Evolutionary conservation across 2,329 filamentous ascomycete species (phyloP), one percentile per base, ranked within the genome.

Genomic region (Laburnicola sp.): DNA sequence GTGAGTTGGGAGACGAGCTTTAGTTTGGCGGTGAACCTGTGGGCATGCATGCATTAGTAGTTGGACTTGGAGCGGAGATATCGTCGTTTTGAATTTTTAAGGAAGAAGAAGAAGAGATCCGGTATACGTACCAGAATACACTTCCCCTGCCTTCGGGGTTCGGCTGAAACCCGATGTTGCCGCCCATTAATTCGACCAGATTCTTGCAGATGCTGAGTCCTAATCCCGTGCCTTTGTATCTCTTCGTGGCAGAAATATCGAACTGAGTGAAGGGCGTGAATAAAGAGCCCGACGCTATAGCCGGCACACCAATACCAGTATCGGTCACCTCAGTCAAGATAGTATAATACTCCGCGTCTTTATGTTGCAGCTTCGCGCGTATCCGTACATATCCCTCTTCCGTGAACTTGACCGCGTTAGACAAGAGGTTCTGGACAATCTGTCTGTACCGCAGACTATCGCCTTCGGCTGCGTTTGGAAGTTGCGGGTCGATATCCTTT

Each of bases 321-420:
- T 84, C 82, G 7, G 75, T 67, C 3, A 84, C 80, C 55, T 80
- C 74, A 3, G 80, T 0, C 26, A 76, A 62, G n/a, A 86, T 74
- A 1, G 67, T 71, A 52, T 76, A 82, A 2, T 64, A 68, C 5
- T 69, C 70, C 1, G 75, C 68, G 34, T 78, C 72, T 34, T 82
- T 75, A 1, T 64, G 56, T 2, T 74, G 49, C 5, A 79, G 66
- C 0, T 70, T 72, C 0, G 74, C 73, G 2, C 68, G 62, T 8
- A 85, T 72, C 1, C 72, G 70, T 30, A 86, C 76, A 50, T 75
- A 75, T 0, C 83, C 83, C 28, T 74, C 67, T 22, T 84, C 80
- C 3, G 83, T 86, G 57, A 86, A 86, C 55, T 86, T 86, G 37
- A 78, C 77, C 1, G 83, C 83, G 58, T 86, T 86, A 11, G 78